A percentile compares a stretch with the other conserved stretches of the same genome.
phyloP scores from a whole-genome alignment of 805 yeast genomes.

The Debaryomyces tyrocola region DNA sequence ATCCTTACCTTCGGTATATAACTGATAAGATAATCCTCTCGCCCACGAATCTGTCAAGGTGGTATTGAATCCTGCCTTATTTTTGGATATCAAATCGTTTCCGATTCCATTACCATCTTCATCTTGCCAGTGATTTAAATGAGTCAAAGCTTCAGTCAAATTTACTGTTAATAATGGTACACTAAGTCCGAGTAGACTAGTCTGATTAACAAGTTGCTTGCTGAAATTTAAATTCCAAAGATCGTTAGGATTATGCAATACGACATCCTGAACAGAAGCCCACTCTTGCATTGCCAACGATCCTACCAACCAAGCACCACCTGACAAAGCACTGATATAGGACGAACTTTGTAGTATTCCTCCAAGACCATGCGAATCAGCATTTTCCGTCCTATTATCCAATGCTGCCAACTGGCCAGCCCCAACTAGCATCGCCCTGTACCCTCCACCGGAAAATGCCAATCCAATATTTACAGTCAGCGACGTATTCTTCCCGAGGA shows the following conservation, averaged over 20 bases:
- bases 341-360: conserved; percentile 72
- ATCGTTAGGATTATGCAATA: conserved; percentile 28
- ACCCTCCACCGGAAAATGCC: conserved; percentile 43
- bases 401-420: conserved; percentile 82
- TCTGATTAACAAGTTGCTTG: conserved; percentile 27
- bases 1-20: conserved; percentile 36
- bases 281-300: conserved; percentile 69
- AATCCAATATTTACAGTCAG: conserved; percentile 25
- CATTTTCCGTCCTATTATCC: conserved; percentile 68
- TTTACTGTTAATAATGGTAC: conserved; percentile 20
- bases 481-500: conserved; percentile 14
- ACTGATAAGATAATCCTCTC: conserved; percentile 68
- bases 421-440: conserved; percentile 59
- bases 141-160: conserved; percentile 26
- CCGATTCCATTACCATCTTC: conserved; percentile 43
- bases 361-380: conserved; percentile 57
- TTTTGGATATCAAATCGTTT: conserved; percentile 48
- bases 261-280: conserved; percentile 65
- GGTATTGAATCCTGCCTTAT: conserved; percentile 63
- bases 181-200: conserved; percentile 15
- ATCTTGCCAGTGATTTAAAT: conserved; percentile 27
- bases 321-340: conserved; percentile 76
- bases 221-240: conserved; percentile 35
- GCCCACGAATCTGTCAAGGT: conserved; percentile 81
- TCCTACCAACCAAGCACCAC: conserved; percentile 82